Evolutionary conservation across 2,329 filamentous ascomycete species (phyloP), one percentile per base, ranked within the genome.

Genomic region (Orbilia javanica): DNA sequence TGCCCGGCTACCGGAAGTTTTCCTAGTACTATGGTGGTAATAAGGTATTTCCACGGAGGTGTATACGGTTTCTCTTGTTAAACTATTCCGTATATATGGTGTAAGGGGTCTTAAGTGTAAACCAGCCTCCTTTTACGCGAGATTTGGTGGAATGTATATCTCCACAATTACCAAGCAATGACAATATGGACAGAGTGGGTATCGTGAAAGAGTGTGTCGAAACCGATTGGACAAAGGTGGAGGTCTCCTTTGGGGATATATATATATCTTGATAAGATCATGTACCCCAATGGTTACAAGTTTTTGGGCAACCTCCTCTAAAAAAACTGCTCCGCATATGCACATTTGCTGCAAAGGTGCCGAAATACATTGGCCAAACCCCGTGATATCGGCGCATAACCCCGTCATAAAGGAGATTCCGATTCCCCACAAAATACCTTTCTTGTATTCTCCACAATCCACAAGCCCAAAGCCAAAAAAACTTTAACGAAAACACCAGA

Each of bases 371-470:
- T 62, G 53, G 53, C 52, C 27, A 52, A 53, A 70, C 20, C 57
- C 46, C 57, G 68, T 64, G 46, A 65, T 72, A 65, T 55, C 57
- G 68, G 68, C 36, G 52, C 36, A 44, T n/a, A 22, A 53, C 11
- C 8, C 39, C 50, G 25, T 55, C 46, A 11, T 46, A 27, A 64
- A 65, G 34, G 27, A 52, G 46, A 42, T 60, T 29, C 69, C 60
- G 69, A 70, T 71, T 70, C 66, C 66, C 66, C 66, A 70, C 52
- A 62, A 70, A 62, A 62, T 64, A 46, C 52, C 46, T 48, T 63
- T 71, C 55, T 62, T 60, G 31, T 42, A 42, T 60, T 57, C 50
- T 65, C 57, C 50, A 72, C 68, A 55, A 67, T 67, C 64, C 48
- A 50, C 44, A 52, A 44, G 34, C 55, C 31, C 55, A 60, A 60